phyloP scores from a whole-genome alignment of 768 basidiomycete species.

The Cystofilobasidium macerans region DNA sequence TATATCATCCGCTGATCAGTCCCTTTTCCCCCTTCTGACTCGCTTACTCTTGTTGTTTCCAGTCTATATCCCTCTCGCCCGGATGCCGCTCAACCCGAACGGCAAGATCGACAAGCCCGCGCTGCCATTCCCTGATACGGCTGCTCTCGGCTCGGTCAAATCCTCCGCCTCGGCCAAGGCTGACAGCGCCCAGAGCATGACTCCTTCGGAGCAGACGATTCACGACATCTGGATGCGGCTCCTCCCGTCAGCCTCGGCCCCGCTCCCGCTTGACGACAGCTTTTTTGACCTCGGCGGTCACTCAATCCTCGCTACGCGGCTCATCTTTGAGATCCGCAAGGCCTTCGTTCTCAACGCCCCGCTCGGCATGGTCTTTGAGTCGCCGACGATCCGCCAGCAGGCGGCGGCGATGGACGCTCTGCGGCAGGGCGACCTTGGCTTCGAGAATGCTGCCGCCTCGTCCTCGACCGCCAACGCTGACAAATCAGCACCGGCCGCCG shows the following conservation, averaged over 20 bases:
- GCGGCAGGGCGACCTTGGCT: constrained; percentile 67
- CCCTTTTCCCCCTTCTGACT: neutral
- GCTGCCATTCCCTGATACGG: constrained; percentile 96
- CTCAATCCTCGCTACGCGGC: constrained; percentile 91
- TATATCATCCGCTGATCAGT: neutral
- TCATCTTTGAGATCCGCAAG: constrained; percentile 94
- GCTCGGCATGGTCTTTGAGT: constrained; percentile 78
- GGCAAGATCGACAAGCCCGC: constrained; percentile 99
- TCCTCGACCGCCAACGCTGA: constrained; percentile 21
- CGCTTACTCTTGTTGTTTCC: too few relatives aligned
- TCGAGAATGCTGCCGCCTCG: constrained; percentile 40
- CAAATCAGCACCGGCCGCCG: constrained; percentile 33
- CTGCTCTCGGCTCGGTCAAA: constrained; percentile 35
- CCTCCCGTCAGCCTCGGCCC: constrained; percentile 63
- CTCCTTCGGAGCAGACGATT: constrained; percentile 66
- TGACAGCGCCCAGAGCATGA: constrained; percentile 40
- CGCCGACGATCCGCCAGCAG: constrained; percentile 70
- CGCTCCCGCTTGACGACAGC: constrained; percentile 77
- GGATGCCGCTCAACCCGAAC: constrained; percentile 97
- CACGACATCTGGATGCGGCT: constrained; percentile 73
- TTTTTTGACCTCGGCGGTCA: constrained; percentile 99
- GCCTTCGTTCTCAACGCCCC: constrained; percentile 81
- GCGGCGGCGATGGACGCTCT: constrained; percentile 64
- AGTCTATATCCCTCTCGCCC: constrained; percentile 88
- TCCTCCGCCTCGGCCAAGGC: constrained; percentile 40